These are phyloP conservation scores for Curvularia lunata DNA, from an alignment of 2,329 filamentous ascomycete genomes.

Conservation along the genomic window DNA sequence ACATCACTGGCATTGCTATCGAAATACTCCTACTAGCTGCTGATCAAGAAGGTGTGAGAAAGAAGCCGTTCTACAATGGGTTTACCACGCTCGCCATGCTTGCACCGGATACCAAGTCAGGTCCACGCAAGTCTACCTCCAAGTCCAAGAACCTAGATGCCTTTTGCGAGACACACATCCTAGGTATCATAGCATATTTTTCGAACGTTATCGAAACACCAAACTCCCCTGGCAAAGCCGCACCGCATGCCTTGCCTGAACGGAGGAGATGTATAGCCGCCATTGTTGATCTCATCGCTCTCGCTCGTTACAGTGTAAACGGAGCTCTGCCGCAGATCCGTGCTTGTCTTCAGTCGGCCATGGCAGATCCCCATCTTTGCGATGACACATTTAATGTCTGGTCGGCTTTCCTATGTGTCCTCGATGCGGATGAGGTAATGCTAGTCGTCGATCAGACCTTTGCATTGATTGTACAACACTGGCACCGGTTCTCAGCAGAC, in stretches of 20 bases:
- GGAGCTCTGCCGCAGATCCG: conserved; percentile 91
- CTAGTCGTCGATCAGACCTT: conserved; percentile 86
- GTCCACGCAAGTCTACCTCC: conserved; percentile 51
- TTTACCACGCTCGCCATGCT: conserved; percentile 56
- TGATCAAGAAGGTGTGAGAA: conserved; percentile 65
- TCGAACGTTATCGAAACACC: conserved; percentile 77
- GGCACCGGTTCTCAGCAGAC: conserved; percentile 68
- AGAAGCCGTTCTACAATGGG: conserved; percentile 59
- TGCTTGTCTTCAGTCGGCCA: conserved; percentile 86
- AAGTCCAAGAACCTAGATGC: conserved; percentile 67
- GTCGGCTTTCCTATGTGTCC: conserved; percentile 75
- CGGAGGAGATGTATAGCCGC: conserved; percentile 79
- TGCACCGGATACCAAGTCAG: conserved; percentile 53
- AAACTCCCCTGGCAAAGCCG: conserved; percentile 47
- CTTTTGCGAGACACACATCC: conserved; percentile 82
- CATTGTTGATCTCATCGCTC: conserved; percentile 83
- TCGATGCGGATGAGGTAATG: conserved; percentile 77
- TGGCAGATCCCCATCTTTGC: conserved; percentile 76
- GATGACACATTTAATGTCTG: conserved; percentile 83
- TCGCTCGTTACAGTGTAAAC: conserved; percentile 75
- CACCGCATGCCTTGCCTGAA: conserved; percentile 66
- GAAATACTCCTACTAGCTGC: conserved; percentile 82
- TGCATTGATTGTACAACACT: conserved; percentile 83
- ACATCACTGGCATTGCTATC: conserved; percentile 76
- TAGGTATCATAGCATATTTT: conserved; percentile 85